Base-by-base conservation (phyloP, 2,329 filamentous ascomycete species). In the Microdochium bolleyi region DNA sequence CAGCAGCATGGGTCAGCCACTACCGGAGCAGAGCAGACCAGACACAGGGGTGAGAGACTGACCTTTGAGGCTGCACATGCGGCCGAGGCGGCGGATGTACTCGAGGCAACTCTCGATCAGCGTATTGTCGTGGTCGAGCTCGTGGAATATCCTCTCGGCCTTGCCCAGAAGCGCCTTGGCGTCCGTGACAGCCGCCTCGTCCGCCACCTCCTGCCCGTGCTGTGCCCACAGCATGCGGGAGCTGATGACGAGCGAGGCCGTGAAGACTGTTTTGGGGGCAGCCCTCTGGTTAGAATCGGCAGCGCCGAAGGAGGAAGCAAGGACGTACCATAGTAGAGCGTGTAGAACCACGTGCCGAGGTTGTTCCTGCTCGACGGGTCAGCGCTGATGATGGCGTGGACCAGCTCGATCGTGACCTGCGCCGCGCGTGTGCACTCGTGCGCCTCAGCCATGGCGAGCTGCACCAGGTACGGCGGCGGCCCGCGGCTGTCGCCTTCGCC, bases 391-490 rank as follows among this genome's bases (percentile, higher is more conserved):
- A 50, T 50, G n/a, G 49, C 30, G 32, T 50, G 49, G 49, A 50
- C 21, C 25, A 50, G 25, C 14, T 50, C 49, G 30, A 50, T 50
- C 22, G 49, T 50, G 21, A 34, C n/a, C 49, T 50, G 49, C 21
- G 49, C 49, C 21, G 49, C 24, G n/a, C 30, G 49, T 7, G 30
- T 50, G 30, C 49, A 50, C 30, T 50, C 49, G 27, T 50, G 49
- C 19, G 49, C 49, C 49, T 50, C 49, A 8, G 25, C 49, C 25
- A 50, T 50, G 22, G 49, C 49, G 30, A 50, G 49, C 49, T 50
- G 49, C 21, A 50, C 30, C 10, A 50, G 32, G 22, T 50, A 50
- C 21, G 49, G 27, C 49, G 27, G 25, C 22, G 49, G 19, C 21
- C 21, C 27, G 32, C 49, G n/a, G 25, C 30, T 19, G 24, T 14